Base-by-base conservation (phyloP, 2,329 filamentous ascomycete genomes). In the Zasmidium cellare region DNA sequence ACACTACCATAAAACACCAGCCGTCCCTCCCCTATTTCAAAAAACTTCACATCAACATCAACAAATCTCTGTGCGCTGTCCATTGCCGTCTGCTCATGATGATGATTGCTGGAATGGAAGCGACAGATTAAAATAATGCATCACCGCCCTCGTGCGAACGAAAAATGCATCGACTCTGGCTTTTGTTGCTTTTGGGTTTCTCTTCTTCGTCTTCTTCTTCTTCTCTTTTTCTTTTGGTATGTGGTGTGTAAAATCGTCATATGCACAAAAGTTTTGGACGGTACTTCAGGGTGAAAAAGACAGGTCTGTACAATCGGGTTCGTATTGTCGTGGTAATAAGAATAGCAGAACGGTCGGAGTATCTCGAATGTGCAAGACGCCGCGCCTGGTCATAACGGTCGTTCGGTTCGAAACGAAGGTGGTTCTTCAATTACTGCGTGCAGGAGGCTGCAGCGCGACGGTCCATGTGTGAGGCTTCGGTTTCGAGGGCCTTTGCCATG, bases 401-500 rank as follows among this genome's bases (percentile, higher is more conserved):
- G 38, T 20, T 38, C 48, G 35, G 49, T 23, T n/a, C 35, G 16
- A 50, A 56, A 38, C 25, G 35, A 53, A 44, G 23, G 46, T 41
- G 46, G 38, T 51, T 38, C n/a, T 20, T 18, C 23, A 31, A 51
- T 45, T 19, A 51, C 25, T 25, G 45, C 25, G 47, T 56, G 48
- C 47, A 51, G 16, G 80, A 83, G 22, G 75, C 74, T 66, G 82
- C 80, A 22, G 84, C 82, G 63, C 86, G 81, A 60, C 83, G 82
- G 66, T 83, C 84, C 76, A 88, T 84, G 64, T 86, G 82, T 59
- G 79, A 77, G 35, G 86, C 85, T 72, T 88, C 86, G 31, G 82
- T 80, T 69, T 88, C 84, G 45, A 88, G 77, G 24, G 85, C 86
- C 60, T 83, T 83, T 51, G 84, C 84, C 83, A 88, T 88, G 51